A percentile compares a stretch with the other conserved stretches of the same genome.
These are phyloP conservation scores for Colletotrichum limetticola DNA, from an alignment of 2,329 filamentous ascomycete species.

Conservation along the genomic window DNA sequence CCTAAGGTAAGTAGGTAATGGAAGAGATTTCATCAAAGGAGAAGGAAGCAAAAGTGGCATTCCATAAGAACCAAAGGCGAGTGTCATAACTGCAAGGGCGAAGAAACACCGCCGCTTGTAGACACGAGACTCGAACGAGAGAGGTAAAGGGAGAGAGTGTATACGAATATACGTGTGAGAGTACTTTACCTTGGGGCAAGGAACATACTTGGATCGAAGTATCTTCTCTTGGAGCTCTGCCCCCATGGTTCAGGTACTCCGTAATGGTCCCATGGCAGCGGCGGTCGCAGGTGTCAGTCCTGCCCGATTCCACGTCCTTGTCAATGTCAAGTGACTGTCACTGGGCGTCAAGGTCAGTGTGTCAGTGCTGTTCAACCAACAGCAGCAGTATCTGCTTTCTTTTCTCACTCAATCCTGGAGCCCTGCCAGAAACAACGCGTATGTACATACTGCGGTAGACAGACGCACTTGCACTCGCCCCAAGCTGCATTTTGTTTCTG, in stretches of 20 bases:
- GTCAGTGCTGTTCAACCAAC: background rate
- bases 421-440: background rate
- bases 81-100: background rate
- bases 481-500: no score
- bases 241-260: background rate
- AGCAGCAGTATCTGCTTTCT: background rate
- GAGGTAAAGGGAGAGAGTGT: background rate
- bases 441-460: background rate
- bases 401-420: background rate
- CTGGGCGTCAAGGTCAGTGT: background rate
- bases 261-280: constrained; percentile 7
- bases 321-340: background rate
- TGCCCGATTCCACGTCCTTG: background rate
- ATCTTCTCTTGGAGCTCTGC: background rate
- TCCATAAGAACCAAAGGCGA: background rate
- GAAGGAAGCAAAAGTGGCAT: background rate
- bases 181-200: background rate
- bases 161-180: background rate
- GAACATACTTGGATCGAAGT: background rate
- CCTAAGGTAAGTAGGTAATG: background rate
- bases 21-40: background rate
- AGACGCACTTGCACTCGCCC: no score
- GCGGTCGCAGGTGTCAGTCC: constrained; percentile 13
- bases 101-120: background rate
- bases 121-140: no score